Evolutionary conservation across 2,329 filamentous ascomycete species (phyloP), one percentile per base, ranked within the genome.

Genomic region (Aspergillus calidoustus): DNA sequence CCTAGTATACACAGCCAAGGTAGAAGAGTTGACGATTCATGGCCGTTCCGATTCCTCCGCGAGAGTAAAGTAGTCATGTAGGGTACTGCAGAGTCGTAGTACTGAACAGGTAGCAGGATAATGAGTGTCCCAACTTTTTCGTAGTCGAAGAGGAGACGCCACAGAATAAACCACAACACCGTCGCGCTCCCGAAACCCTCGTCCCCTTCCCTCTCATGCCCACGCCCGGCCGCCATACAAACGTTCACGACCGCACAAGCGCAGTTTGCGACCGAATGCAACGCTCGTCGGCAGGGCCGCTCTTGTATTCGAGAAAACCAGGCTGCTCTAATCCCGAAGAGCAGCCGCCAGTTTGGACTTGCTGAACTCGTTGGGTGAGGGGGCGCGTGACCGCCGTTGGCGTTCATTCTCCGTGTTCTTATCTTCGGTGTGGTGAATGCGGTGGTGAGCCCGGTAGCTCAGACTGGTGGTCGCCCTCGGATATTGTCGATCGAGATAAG

Each of bases 321-420:
- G 46, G 46, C 46, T 48, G 22, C 46, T 48, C 46, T 48, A 48
- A 25, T 48, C 46, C 46, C 23, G 46, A 11, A 48, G 19, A 48
- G 46, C 22, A 48, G 46, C 46, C 22, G 46, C 22, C 11, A 19
- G 46, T 25, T 23, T 11, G 25, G 22, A 25, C 46, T 48, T 48
- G 46, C 46, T 48, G 22, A 48, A 48, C 46, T 56, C 23, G 22
- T 56, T 56, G 41, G 43, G 54, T 46, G 41, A 56, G 38, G 54
- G 54, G 43, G 54, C 54, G 43, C 25, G 54, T 30, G 54, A 56
- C 38, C 23, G 41, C 54, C 41, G 34, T 56, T 46, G 41, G 53
- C 25, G 41, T 56, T 56, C 34, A 47, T 56, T 56, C 38, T 56
- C 53, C 53, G 41, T 46, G 23, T 56, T 31, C 53, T 46, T 56